Evolutionary conservation across 1,284 basidiomycete genomes (phyloP).

Genomic region (Vanrija sp.): DNA sequence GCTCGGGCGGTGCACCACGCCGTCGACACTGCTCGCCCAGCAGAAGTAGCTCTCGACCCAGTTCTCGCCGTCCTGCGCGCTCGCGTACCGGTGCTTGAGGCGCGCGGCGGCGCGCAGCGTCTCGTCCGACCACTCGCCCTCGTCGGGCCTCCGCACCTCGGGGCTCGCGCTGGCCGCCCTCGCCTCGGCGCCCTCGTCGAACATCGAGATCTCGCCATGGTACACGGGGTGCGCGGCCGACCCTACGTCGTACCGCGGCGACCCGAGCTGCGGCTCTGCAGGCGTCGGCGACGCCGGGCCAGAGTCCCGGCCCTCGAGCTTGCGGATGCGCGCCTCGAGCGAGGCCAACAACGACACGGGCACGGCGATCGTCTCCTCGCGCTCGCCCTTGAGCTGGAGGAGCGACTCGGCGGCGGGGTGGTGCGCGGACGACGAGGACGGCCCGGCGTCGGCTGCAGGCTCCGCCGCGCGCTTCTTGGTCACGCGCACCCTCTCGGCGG

Average conservation of each 20-base stretch:
- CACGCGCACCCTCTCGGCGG: background rate
- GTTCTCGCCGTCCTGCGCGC: slow-evolving; percentile 14
- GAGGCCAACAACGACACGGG: too few relatives aligned
- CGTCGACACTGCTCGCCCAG: slow-evolving; percentile 13
- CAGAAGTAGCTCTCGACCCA: slow-evolving; percentile 13
- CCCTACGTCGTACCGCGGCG: slow-evolving; percentile 3
- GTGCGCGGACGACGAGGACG: background rate
- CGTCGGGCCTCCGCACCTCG: too few relatives aligned
- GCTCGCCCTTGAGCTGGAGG: too few relatives aligned
- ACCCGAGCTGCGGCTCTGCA: background rate
- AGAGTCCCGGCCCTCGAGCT: too few relatives aligned
- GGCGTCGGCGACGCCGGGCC: background rate
- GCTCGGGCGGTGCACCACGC: slow-evolving; percentile 6
- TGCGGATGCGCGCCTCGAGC: too few relatives aligned
- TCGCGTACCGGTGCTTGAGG: slow-evolving; percentile 11
- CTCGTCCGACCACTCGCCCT: slow-evolving; percentile 3
- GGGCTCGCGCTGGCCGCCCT: too few relatives aligned
- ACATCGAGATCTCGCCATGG: slow-evolving; percentile 8
- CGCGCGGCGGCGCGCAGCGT: slow-evolving; percentile 3
- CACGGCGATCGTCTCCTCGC: too few relatives aligned
- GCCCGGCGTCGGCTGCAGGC: too few relatives aligned
- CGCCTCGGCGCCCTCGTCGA: slow-evolving; percentile 1
- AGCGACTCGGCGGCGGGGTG: too few relatives aligned
- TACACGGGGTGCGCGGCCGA: slow-evolving; percentile 1
- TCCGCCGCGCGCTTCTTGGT: background rate